phyloP scores from a whole-genome alignment of 1,139 yeast genomes.

The Suhomyces bribrorum region DNA sequence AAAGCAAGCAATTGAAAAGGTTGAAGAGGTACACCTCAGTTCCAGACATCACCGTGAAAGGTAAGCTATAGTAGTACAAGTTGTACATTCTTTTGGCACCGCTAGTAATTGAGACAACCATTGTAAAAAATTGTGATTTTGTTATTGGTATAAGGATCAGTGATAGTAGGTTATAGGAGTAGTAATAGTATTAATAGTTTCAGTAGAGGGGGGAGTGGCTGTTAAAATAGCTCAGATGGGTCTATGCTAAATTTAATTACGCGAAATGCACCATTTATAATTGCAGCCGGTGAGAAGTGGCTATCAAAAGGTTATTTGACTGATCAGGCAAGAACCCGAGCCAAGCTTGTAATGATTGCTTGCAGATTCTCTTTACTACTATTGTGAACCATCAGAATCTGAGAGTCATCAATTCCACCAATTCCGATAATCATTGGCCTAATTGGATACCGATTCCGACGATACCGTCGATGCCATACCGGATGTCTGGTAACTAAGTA shows the following conservation, averaged over 20 bases:
- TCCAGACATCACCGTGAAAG: conserved; percentile 31
- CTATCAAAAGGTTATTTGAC: too few relatives aligned
- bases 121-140: too few relatives aligned
- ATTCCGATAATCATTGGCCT: background rate
- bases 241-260: too few relatives aligned
- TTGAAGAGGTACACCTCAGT: conserved; percentile 26
- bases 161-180: background rate
- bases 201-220: background rate
- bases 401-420: background rate
- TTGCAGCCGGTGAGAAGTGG: too few relatives aligned
- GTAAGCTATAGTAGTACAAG: conserved; percentile 28
- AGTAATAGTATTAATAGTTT: too few relatives aligned
- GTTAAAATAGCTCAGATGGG: too few relatives aligned
- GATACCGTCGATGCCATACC: conserved; percentile 12
- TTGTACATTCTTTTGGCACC: conserved; percentile 20
- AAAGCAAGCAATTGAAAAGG: conserved; percentile 22
- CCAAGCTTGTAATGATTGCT: conserved; percentile 3
- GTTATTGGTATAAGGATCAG: too few relatives aligned
- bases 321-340: conserved; percentile 3
- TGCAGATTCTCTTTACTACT: background rate
- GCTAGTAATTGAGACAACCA: conserved; percentile 2
- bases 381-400: conserved; percentile 1
- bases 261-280: background rate
- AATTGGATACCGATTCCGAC: conserved; percentile 3
- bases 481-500: conserved; percentile 11